Percentiles rank a stretch among this genome's conserved stretches.
These are phyloP conservation scores for Cyclospora cayetanensis DNA, from an alignment of 169 alveolate species.

Conservation along the genomic window DNA sequence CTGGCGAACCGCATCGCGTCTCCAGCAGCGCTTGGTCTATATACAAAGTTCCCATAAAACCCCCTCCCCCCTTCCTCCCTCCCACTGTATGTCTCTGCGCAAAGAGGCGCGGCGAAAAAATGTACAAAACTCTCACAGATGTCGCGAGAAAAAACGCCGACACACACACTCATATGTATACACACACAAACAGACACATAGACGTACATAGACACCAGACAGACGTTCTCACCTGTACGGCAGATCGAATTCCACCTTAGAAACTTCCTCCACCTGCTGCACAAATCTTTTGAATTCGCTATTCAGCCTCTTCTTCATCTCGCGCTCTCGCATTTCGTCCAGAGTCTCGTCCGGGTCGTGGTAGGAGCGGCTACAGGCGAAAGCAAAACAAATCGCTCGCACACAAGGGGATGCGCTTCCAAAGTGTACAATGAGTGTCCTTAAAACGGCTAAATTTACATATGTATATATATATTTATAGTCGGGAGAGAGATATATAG, in stretches of 20 bases:
- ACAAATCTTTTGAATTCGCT: constrained; percentile 92
- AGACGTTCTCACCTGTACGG: constrained; percentile 79
- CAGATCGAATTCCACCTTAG: constrained; percentile 85
- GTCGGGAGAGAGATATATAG: not conserved
- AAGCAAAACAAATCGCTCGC: not conserved
- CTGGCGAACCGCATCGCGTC: too few species aligned
- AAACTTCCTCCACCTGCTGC: constrained; percentile 79
- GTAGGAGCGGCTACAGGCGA: constrained; percentile 76
- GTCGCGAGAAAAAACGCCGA: too few species aligned
- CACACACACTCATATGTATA: not conserved
- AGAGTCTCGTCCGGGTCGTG: constrained; percentile 97
- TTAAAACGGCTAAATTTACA: not conserved
- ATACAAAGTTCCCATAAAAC: too few species aligned
- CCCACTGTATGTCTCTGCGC: too few species aligned
- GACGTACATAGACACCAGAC: constrained; percentile 33
- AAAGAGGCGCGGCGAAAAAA: too few species aligned
- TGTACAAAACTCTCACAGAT: too few species aligned
- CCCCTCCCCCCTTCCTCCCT: too few species aligned
- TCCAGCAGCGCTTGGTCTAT: too few species aligned
- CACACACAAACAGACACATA: too few species aligned
- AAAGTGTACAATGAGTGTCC: too few species aligned
- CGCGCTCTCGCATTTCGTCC: constrained; percentile 96
- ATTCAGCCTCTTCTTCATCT: constrained; percentile 91
- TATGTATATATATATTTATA: not conserved
- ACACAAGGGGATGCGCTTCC: not conserved